Percentiles rank a stretch among this genome's conserved stretches.
Evolutionary conservation across 208 protist genomes (phyloP).

Genomic region (Trypanosoma vivax): DNA sequence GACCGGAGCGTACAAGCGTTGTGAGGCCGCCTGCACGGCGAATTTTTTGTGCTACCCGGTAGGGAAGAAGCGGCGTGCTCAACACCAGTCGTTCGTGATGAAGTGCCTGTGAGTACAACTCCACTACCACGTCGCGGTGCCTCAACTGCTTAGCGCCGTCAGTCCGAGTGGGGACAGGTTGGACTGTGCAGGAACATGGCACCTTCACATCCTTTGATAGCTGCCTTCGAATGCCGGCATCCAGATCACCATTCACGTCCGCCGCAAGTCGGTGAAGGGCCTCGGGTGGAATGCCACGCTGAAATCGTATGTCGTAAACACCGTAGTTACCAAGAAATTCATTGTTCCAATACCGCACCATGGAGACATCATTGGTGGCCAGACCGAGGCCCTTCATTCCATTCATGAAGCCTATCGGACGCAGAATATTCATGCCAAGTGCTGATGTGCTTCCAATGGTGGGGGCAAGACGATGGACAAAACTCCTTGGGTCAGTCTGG

Average conservation of each 20-base stretch:
- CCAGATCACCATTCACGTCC: slow-evolving; percentile 27
- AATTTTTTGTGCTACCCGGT: slow-evolving; percentile 45
- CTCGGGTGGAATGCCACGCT: slow-evolving; percentile 42
- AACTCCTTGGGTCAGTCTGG: slow-evolving; percentile 67
- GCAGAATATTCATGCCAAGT: slow-evolving; percentile 78
- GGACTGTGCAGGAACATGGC: slow-evolving; percentile 45
- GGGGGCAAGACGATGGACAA: slow-evolving; percentile 70
- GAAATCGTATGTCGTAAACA: slow-evolving; percentile 77
- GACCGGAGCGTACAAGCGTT: slow-evolving; percentile 59
- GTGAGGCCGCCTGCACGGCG: slow-evolving; percentile 43
- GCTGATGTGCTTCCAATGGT: slow-evolving; percentile 25
- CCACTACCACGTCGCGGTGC: slow-evolving; percentile 6
- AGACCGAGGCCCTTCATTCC: slow-evolving; percentile 72
- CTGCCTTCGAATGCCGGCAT: slow-evolving; percentile 26
- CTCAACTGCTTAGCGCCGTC: neutral
- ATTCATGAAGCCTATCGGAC: slow-evolving; percentile 72
- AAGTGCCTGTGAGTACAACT: slow-evolving; percentile 4
- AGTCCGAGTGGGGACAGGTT: neutral
- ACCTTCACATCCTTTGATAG: slow-evolving; percentile 28
- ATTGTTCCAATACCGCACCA: slow-evolving; percentile 88
- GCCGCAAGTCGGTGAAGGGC: slow-evolving; percentile 30
- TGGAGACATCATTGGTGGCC: slow-evolving; percentile 77
- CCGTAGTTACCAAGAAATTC: slow-evolving; percentile 82
- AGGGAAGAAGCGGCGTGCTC: slow-evolving; percentile 69
- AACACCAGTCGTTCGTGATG: slow-evolving; percentile 51